Evolutionary conservation across 257 asterid species (phyloP).

Genomic region (Verbascum thapsus): DNA sequence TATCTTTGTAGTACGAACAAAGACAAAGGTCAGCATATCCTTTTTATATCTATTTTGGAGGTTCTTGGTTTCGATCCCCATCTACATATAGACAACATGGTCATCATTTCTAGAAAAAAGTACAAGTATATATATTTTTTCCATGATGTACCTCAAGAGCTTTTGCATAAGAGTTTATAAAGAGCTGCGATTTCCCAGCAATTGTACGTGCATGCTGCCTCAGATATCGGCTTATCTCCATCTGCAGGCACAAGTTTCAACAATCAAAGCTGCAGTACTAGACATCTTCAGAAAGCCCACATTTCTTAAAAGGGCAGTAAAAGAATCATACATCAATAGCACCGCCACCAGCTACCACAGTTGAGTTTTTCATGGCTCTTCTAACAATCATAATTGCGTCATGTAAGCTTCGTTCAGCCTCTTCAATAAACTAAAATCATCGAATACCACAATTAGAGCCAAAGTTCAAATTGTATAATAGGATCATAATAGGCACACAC

Average conservation of each 20-base stretch:
- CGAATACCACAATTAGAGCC: slow-evolving; percentile 29
- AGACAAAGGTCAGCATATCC: background rate
- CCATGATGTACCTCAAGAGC: slow-evolving; percentile 73
- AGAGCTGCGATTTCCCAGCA: slow-evolving; percentile 84
- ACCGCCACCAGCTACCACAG: slow-evolving; percentile 93
- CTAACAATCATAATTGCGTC: slow-evolving; percentile 83
- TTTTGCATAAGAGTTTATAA: slow-evolving; percentile 83
- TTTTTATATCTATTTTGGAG: background rate
- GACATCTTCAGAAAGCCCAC: slow-evolving; percentile 12
- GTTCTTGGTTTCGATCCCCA: slow-evolving; percentile 6
- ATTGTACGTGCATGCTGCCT: slow-evolving; percentile 89
- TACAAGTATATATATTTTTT: slow-evolving; percentile 2
- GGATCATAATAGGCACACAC: slow-evolving; percentile 35
- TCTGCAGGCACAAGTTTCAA: slow-evolving; percentile 44
- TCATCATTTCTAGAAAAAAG: background rate
- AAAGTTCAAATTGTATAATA: background rate
- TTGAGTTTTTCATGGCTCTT: slow-evolving; percentile 85
- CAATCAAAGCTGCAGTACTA: slow-evolving; percentile 12
- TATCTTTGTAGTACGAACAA: background rate
- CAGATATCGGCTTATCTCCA: slow-evolving; percentile 85
- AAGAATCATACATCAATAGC: slow-evolving; percentile 77
- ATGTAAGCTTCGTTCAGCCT: slow-evolving; percentile 74
- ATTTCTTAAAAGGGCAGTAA: slow-evolving; percentile 9
- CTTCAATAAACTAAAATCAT: slow-evolving; percentile 57
- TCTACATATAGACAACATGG: background rate